Percentiles rank a stretch among this genome's conserved stretches.
Conservation (phyloP, 805 yeast species). For the Starmerella vitae region DNA sequence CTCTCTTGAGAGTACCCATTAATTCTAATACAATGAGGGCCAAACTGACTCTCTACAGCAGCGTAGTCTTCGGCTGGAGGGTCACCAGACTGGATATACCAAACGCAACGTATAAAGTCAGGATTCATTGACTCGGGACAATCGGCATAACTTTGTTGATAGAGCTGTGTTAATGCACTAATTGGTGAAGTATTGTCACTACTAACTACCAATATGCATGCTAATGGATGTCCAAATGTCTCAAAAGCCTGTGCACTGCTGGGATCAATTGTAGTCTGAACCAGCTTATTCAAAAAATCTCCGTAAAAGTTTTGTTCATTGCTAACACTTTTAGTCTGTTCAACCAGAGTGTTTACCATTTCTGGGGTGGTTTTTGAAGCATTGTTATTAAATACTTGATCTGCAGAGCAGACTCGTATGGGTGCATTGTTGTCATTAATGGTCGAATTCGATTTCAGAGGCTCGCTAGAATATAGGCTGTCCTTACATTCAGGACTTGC, state of each 20-base stretch:
- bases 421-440: background rate
- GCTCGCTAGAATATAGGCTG: background rate
- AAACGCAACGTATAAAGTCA: slow-evolving; percentile 13
- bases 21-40: slow-evolving; percentile 23
- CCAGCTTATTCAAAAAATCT: slow-evolving; percentile 1
- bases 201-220: slow-evolving; percentile 56
- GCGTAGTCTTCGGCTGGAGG: slow-evolving; percentile 8
- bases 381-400: background rate
- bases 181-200: slow-evolving; percentile 47
- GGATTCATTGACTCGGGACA: slow-evolving; percentile 22
- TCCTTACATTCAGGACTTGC: slow-evolving; percentile 10
- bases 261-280: slow-evolving; percentile 5
- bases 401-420: background rate
- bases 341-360: background rate
- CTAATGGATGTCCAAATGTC: slow-evolving; percentile 73
- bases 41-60: slow-evolving; percentile 19
- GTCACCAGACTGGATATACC: slow-evolving; percentile 2
- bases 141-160: slow-evolving; percentile 34
- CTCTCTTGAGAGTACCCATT: slow-evolving; percentile 28
- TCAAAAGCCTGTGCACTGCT: slow-evolving; percentile 43
- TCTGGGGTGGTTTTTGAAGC: background rate
- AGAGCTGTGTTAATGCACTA: slow-evolving; percentile 38
- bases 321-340: too few relatives aligned
- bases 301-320: too few relatives aligned
- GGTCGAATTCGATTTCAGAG: background rate